Conservation (phyloP, 169 alveolate species). For the Cryptosporidium parvum region DNA sequence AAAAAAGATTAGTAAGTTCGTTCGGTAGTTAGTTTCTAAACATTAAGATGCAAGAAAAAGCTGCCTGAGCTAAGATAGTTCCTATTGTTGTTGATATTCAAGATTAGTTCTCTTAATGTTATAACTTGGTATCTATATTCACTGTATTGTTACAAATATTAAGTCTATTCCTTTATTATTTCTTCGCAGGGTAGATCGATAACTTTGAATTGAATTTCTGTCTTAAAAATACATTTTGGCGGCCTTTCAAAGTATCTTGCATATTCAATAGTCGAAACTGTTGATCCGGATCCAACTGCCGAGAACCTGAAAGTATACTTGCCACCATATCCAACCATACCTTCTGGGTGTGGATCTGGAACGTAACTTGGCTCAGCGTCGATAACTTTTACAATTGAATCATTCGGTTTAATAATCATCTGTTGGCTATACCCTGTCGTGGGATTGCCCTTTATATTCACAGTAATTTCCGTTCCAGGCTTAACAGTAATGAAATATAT, state of each 20-base stretch:
- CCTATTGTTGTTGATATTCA: not conserved
- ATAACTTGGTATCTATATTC: not conserved
- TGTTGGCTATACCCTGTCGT: constrained; percentile 56
- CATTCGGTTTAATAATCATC: constrained; percentile 11
- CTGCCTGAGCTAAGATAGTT: not conserved
- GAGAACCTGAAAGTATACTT: not conserved
- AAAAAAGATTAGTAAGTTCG: not conserved
- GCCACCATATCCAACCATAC: constrained; percentile 42
- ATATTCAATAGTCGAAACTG: constrained; percentile 24
- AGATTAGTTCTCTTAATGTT: too few relatives aligned
- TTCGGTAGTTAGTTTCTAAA: not conserved
- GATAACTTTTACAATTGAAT: constrained; percentile 3
- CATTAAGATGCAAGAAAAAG: not conserved
- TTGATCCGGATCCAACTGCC: constrained; percentile 13
- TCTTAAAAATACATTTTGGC: constrained; percentile 3
- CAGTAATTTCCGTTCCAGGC: not conserved
- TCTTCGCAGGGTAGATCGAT: not conserved
- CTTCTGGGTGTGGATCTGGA: not conserved
- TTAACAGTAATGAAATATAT: not conserved
- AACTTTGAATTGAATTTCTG: constrained; percentile 8
- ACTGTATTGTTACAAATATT: too few relatives aligned
- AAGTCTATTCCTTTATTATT: not conserved
- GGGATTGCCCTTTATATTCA: constrained; percentile 50
- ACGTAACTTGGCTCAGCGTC: constrained; percentile 7
- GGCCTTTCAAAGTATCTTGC: constrained; percentile 41